These are phyloP conservation scores for Zygoascus sp. DNA, from an alignment of 1,139 yeast species.

Conservation along the genomic window DNA sequence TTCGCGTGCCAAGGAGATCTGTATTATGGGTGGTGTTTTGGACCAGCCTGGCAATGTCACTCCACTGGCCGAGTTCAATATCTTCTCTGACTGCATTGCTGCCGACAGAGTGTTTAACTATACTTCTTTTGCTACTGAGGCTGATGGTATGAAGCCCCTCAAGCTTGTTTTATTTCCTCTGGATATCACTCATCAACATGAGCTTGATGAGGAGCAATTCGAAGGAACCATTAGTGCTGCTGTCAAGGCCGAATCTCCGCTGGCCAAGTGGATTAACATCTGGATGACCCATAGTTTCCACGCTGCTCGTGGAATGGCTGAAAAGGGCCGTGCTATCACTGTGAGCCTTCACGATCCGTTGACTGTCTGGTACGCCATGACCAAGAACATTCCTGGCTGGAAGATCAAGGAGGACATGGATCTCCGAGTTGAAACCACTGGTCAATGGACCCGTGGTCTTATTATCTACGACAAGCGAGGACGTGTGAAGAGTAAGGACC, in stretches of 20 bases:
- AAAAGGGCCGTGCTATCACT: slow-evolving; percentile 3
- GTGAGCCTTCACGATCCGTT: slow-evolving; percentile 41
- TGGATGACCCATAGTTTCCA: slow-evolving; percentile 35
- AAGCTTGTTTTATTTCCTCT: slow-evolving; percentile 37
- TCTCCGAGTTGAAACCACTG: slow-evolving; percentile 39
- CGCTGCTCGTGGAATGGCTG: slow-evolving; percentile 21
- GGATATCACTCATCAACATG: slow-evolving; percentile 37
- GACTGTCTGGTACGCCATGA: slow-evolving; percentile 36
- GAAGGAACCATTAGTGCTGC: slow-evolving; percentile 16
- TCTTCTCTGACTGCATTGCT: slow-evolving; percentile 40
- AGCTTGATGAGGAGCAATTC: slow-evolving; percentile 27
- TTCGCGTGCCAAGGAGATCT: slow-evolving; percentile 35
- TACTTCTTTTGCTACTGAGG: slow-evolving; percentile 30
- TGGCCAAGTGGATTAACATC: slow-evolving; percentile 34
- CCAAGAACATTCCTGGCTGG: slow-evolving; percentile 28
- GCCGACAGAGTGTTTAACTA: slow-evolving; percentile 39
- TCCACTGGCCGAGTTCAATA: slow-evolving; percentile 42
- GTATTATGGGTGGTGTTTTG: slow-evolving; percentile 42
- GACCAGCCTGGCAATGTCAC: slow-evolving; percentile 39
- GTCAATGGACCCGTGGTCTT: slow-evolving; percentile 38
- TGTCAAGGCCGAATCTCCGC: slow-evolving; percentile 27
- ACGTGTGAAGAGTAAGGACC: slow-evolving; percentile 25
- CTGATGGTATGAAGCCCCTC: slow-evolving; percentile 30
- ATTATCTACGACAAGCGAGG: slow-evolving; percentile 37
- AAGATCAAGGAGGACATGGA: slow-evolving; percentile 28